phyloP scores from a whole-genome alignment of 495 filamentous ascomycete genomes.

The Penicillium diatomitis region DNA sequence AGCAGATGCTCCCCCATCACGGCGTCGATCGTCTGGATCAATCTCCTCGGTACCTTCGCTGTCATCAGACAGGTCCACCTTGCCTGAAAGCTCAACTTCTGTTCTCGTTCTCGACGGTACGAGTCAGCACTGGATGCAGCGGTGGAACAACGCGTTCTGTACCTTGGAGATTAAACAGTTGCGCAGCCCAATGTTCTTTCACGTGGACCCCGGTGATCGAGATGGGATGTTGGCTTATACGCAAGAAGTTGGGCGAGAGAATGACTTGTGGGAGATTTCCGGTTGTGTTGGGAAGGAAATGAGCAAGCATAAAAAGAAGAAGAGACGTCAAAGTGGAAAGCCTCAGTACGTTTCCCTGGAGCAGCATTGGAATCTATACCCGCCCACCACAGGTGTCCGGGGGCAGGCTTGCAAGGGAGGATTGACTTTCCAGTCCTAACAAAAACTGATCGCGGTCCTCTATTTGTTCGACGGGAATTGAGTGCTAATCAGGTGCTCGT shows the following conservation, averaged over 20 bases:
- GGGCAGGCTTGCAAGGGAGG: no score
- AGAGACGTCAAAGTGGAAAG: slow-evolving; percentile 32
- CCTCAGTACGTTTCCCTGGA: slow-evolving; percentile 13
- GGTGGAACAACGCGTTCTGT: slow-evolving; percentile 48
- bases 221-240: slow-evolving; percentile 55
- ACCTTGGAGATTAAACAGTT: slow-evolving; percentile 50
- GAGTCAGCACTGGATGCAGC: slow-evolving; percentile 43
- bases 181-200: slow-evolving; percentile 60
- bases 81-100: slow-evolving; percentile 17
- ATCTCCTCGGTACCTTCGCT: slow-evolving; percentile 20
- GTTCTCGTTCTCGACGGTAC: slow-evolving; percentile 45
- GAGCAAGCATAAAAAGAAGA: slow-evolving; percentile 57
- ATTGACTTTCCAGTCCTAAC: no score
- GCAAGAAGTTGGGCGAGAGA: slow-evolving; percentile 37
- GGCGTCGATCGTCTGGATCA: slow-evolving; percentile 16
- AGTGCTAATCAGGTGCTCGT: background rate
- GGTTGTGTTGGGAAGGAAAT: slow-evolving; percentile 55
- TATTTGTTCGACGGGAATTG: background rate
- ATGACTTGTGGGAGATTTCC: slow-evolving; percentile 47
- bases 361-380: no score
- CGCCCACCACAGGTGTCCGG: no score
- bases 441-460: no score
- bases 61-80: slow-evolving; percentile 21
- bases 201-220: slow-evolving; percentile 54
- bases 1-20: background rate